phyloP scores from a whole-genome alignment of 495 filamentous ascomycete genomes.

The Pseudoneurospora amorphoporcata region DNA sequence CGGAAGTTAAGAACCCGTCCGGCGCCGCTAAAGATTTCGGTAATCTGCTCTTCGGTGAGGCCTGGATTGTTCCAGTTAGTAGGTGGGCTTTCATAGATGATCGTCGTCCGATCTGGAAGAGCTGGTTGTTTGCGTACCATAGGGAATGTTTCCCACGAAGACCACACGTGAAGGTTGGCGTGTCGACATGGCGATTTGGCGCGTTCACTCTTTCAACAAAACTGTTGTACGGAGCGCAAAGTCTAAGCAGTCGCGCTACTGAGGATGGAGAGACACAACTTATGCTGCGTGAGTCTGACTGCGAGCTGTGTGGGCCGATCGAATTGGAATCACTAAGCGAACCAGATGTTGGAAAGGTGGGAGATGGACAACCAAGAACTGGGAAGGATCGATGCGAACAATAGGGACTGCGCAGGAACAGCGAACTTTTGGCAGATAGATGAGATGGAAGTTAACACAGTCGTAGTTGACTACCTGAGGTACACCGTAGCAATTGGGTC shows the following conservation, averaged over 20 bases:
- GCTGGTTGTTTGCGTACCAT: slow-evolving; percentile 33
- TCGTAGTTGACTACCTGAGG: not conserved
- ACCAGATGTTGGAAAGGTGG: not conserved
- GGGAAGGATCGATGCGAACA: not conserved
- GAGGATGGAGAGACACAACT: not conserved
- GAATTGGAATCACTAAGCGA: not conserved
- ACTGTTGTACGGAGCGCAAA: not conserved
- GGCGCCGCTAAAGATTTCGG: slow-evolving; percentile 76
- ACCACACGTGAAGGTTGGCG: slow-evolving; percentile 48
- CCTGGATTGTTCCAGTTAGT: slow-evolving; percentile 36
- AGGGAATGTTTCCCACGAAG: slow-evolving; percentile 80
- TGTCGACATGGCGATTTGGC: slow-evolving; percentile 35
- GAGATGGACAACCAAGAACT: not conserved
- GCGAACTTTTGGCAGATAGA: not conserved
- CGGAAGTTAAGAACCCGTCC: slow-evolving; percentile 89
- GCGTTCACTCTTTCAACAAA: not conserved
- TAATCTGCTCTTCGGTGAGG: slow-evolving; percentile 89
- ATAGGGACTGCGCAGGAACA: not conserved
- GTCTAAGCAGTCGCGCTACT: not conserved
- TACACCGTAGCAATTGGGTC: not conserved
- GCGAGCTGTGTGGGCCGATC: not conserved
- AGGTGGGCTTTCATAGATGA: not conserved
- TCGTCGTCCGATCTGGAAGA: not conserved
- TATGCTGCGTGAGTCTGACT: not conserved
- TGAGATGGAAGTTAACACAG: not conserved